phyloP scores from a whole-genome alignment of 2,329 filamentous ascomycete genomes.

The Byssothecium circinans region DNA sequence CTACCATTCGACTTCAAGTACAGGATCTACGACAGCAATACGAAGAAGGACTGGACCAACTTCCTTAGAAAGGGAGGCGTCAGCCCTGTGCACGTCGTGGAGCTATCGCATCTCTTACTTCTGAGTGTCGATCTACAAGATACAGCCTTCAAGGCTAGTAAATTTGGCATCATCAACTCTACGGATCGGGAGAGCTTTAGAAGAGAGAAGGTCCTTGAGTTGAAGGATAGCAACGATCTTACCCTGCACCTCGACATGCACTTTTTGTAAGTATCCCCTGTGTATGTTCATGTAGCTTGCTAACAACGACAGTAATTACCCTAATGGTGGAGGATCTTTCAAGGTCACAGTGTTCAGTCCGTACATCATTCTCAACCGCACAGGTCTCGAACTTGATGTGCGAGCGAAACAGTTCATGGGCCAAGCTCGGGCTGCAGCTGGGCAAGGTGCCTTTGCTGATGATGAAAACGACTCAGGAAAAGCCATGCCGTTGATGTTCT shows the following conservation, averaged over 20 bases:
- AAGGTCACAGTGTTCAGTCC: slow-evolving; percentile 93
- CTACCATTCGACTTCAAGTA: slow-evolving; percentile 99
- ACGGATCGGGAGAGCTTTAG: slow-evolving; percentile 85
- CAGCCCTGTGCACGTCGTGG: slow-evolving; percentile 95
- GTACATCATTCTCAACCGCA: slow-evolving; percentile 94
- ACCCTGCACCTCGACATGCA: slow-evolving; percentile 81
- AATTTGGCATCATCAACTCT: slow-evolving; percentile 96
- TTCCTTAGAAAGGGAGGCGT: slow-evolving; percentile 95
- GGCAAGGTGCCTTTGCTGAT: slow-evolving; percentile 67
- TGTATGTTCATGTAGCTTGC: slow-evolving; percentile 1
- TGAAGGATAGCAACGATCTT: slow-evolving; percentile 83
- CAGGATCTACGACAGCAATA: slow-evolving; percentile 97
- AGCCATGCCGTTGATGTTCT: slow-evolving; percentile 93
- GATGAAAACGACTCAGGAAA: slow-evolving; percentile 65
- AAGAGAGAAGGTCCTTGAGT: slow-evolving; percentile 74
- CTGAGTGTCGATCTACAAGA: slow-evolving; percentile 97
- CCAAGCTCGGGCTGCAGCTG: slow-evolving; percentile 78
- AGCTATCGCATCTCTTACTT: slow-evolving; percentile 88
- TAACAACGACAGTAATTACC: slow-evolving; percentile 61
- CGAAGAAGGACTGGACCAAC: slow-evolving; percentile 98
- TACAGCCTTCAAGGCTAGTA: slow-evolving; percentile 89
- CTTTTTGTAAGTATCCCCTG: slow-evolving; percentile 65
- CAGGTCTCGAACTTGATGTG: slow-evolving; percentile 83
- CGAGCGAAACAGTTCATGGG: slow-evolving; percentile 88
- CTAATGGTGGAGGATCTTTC: slow-evolving; percentile 92